Evolutionary conservation across 2,329 filamentous ascomycete genomes (phyloP).

Genomic region (Aspergillus bombycis): DNA sequence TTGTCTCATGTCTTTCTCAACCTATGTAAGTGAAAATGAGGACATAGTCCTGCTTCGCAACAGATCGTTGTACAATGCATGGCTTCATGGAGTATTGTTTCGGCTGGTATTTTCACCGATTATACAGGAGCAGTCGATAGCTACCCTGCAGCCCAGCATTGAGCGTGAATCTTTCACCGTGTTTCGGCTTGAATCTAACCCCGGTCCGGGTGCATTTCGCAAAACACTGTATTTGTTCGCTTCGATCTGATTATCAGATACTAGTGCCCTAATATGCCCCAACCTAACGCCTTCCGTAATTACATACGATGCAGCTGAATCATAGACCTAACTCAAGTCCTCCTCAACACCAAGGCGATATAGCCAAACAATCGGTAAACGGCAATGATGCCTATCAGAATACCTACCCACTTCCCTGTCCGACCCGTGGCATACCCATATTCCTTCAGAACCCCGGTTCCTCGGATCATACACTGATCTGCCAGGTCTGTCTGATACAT

Average conservation of each 20-base stretch:
- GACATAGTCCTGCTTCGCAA: background rate
- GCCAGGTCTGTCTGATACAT: slow-evolving; percentile 69
- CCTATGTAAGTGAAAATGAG: background rate
- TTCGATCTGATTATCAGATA: background rate
- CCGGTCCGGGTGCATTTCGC: background rate
- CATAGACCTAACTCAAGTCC: slow-evolving; percentile 5
- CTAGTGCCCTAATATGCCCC: background rate
- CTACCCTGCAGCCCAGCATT: no score
- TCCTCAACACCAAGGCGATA: slow-evolving; percentile 54
- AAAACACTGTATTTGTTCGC: background rate
- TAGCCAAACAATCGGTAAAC: slow-evolving; percentile 73
- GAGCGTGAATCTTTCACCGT: no score
- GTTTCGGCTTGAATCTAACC: background rate
- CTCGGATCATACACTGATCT: slow-evolving; percentile 69
- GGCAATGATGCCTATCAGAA: slow-evolving; percentile 74
- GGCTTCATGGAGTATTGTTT: background rate
- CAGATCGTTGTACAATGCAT: background rate
- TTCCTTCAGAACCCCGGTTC: slow-evolving; percentile 67
- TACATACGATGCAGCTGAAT: background rate
- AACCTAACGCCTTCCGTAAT: background rate
- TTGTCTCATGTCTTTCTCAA: background rate
- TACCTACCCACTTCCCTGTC: slow-evolving; percentile 72
- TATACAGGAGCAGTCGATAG: background rate
- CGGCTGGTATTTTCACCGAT: background rate
- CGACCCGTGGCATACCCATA: slow-evolving; percentile 70